These are phyloP conservation scores for Pseudogymnoascus sp. DNA, from an alignment of 2,329 filamentous ascomycete species.

Conservation along the genomic window DNA sequence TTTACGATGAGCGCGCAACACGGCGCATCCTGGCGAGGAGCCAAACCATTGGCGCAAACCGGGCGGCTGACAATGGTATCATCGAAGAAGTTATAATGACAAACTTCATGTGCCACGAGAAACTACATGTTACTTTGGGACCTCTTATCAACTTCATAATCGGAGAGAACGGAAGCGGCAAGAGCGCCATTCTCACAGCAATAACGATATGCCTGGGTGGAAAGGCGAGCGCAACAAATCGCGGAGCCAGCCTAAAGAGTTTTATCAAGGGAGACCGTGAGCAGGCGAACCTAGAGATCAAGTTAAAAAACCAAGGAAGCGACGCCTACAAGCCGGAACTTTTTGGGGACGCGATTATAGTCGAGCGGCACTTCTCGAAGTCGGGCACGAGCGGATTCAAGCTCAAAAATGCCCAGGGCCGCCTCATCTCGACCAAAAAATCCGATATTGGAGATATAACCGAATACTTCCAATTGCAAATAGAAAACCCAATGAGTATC, in stretches of 20 bases:
- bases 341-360: slow-evolving; percentile 76
- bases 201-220: slow-evolving; percentile 91
- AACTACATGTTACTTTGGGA: slow-evolving; percentile 74
- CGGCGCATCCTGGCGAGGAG: slow-evolving; percentile 46
- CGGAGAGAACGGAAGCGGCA: slow-evolving; percentile 94
- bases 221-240: slow-evolving; percentile 87
- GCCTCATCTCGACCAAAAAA: slow-evolving; percentile 72
- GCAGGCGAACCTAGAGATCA: slow-evolving; percentile 66
- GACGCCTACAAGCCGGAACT: slow-evolving; percentile 75
- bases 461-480: slow-evolving; percentile 86
- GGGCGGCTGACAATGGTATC: slow-evolving; percentile 73
- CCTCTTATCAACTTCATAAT: slow-evolving; percentile 97
- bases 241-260: slow-evolving; percentile 78
- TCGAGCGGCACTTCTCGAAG: slow-evolving; percentile 83
- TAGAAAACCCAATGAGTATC: slow-evolving; percentile 94
- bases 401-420: slow-evolving; percentile 64
- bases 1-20: slow-evolving; percentile 56
- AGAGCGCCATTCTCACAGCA: slow-evolving; percentile 90
- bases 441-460: slow-evolving; percentile 84
- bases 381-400: slow-evolving; percentile 75
- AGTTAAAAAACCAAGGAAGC: slow-evolving; percentile 81
- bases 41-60: slow-evolving; percentile 54
- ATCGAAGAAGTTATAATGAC: slow-evolving; percentile 78
- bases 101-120: slow-evolving; percentile 95
- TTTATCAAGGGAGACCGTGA: slow-evolving; percentile 87